Evolutionary conservation across 1,139 yeast genomes (phyloP).

Genomic region (Diutina neorugosa): DNA sequence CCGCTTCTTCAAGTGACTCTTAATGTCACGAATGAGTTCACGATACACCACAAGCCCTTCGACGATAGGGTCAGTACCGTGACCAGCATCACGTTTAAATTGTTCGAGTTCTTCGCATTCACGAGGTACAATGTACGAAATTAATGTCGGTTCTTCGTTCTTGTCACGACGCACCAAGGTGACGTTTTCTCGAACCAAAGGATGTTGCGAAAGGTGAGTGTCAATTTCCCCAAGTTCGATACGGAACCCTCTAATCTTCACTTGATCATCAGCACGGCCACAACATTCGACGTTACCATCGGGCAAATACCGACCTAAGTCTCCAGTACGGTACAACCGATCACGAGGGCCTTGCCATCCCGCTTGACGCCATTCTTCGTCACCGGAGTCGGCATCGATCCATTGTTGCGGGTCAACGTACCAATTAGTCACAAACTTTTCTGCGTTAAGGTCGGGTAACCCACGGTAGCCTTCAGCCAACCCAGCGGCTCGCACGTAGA

Average conservation of each 20-base stretch:
- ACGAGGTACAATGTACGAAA: conserved; percentile 88
- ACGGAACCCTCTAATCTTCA: conserved; percentile 95
- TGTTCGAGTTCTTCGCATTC: conserved; percentile 41
- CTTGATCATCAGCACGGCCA: conserved; percentile 99
- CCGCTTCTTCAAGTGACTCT: conserved; percentile 72
- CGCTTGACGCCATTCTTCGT: conserved; percentile 46
- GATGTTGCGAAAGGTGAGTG: conserved; percentile 90
- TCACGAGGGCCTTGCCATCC: conserved; percentile 93
- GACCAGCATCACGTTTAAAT: conserved; percentile 28
- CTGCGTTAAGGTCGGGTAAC: conserved; percentile 75
- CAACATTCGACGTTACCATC: conserved; percentile 97
- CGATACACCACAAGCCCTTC: conserved; percentile 68
- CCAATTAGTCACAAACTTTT: conserved; percentile 89
- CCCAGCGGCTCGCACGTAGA: conserved; percentile 96
- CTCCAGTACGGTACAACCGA: conserved; percentile 93
- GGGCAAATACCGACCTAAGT: conserved; percentile 89
- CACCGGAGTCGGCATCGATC: conserved; percentile 36
- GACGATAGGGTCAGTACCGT: conserved; percentile 53
- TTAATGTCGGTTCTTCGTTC: conserved; percentile 83
- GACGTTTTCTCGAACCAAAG: conserved; percentile 79
- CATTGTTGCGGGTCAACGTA: conserved; percentile 55
- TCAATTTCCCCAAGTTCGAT: conserved; percentile 97
- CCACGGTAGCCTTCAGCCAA: conserved; percentile 93
- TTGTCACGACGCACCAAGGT: conserved; percentile 89
- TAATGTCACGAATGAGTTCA: conserved; percentile 68